Evolutionary conservation across 768 basidiomycete species (phyloP), one percentile per base, ranked within the genome.

Genomic region (Russula griseocarnosa): DNA sequence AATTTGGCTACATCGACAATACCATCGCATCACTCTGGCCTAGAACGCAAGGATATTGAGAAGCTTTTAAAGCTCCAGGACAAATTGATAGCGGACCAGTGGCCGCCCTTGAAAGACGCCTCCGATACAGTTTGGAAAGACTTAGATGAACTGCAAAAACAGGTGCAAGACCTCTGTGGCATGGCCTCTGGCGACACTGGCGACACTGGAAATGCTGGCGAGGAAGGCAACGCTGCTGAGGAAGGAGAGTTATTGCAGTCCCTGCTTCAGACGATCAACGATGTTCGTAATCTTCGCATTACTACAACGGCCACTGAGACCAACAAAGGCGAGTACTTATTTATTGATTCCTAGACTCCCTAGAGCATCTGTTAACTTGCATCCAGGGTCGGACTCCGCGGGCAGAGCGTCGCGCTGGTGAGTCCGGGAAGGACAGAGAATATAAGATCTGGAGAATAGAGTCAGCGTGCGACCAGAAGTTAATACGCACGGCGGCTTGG

Each of bases 381-480:
- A 16, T 1, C 5, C 40, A 42, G 40, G 9, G 40, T 7, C 34
- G 34, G 34, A 8, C 8, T 8, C 34, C 34, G 20, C 7, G 18
- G 14, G 16, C 16, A 18, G 16, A 6, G n/a, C n/a, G n/a, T n/a
- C n/a, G n/a, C n/a, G n/a, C n/a, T n/a, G n/a, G n/a, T n/a, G n/a
- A n/a, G n/a, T n/a, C n/a, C n/a, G n/a, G n/a, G n/a, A n/a, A n/a
- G n/a, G n/a, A n/a, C n/a, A n/a, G n/a, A n/a, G n/a, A n/a, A n/a
- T n/a, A n/a, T n/a, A n/a, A n/a, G n/a, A n/a, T n/a, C 16, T 5
- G 16, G 8, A 0, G 0, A 0, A 1, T 36, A 36, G 1, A n/a
- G n/a, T n/a, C n/a, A n/a, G n/a, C n/a, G n/a, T n/a, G n/a, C n/a
- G n/a, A n/a, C n/a, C n/a, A n/a, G n/a, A n/a, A n/a, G n/a, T n/a